Base-by-base conservation (phyloP, 2,329 filamentous ascomycete species). In the Aspergillus tubingensis region DNA sequence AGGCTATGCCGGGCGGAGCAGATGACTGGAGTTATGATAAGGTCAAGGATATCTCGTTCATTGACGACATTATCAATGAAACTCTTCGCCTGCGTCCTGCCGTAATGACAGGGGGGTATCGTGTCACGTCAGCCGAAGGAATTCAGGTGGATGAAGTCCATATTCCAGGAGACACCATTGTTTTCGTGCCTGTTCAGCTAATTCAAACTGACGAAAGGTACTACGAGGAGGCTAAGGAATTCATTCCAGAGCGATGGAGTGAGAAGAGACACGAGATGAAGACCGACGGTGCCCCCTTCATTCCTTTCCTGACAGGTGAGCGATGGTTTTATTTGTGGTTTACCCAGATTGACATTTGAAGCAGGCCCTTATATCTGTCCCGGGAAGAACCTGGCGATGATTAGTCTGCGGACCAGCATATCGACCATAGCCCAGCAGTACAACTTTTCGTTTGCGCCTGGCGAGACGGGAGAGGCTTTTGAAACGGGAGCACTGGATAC, bases 241-340 rank as follows among this genome's bases (percentile, higher is more conserved):
- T 76, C 51, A 65, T 76, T 11, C 74, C 72, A 10, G 72, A 75
- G 54, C 64, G 73, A 36, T 76, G 68, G 70, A 60, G 57, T 43
- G 67, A 70, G 38, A 64, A 43, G 32, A 62, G 63, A n/a, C 19
- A 41, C 15, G 62, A 65, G 43, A 58, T 68, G 21, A 62, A 65
- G 6, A 49, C 61, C 3, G 61, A 71, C 27, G 70, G 68, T 21
- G 59, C 60, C 6, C 67, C 68, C 2, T 76, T 69, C 36, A 67
- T 67, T 11, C 72, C 73, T 1, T 74, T 74, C 51, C 57, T 60
- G 25, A 60, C 67, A 10, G 53, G 57, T 62, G 7, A 53, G 57
- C 44, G 10, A 15, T 41, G 13, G 6, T 5, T 23, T 21, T 6
- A 8, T 63, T 65, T 44, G 61, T n/a, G 27, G 15, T 8, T 19